A percentile compares a stretch with the other conserved stretches of the same genome.
Conservation (phyloP, 1,284 basidiomycete species). For the Psilocybe mexicana region DNA sequence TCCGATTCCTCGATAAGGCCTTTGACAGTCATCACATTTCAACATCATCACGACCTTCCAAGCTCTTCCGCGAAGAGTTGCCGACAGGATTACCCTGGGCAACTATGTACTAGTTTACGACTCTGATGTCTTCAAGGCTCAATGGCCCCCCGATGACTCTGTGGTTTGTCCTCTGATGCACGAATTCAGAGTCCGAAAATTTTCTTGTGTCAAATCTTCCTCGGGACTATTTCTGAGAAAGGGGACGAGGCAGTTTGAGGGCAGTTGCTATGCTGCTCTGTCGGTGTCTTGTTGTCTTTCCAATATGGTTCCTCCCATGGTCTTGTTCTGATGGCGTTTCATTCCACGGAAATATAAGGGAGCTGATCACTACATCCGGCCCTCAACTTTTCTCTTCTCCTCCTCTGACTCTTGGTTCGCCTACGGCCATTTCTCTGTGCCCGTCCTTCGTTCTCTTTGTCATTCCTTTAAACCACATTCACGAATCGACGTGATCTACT, state of each 20-base stretch:
- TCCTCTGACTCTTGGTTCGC: constrained; percentile 1
- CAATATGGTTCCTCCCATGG: constrained; percentile 9
- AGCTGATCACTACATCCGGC: neutral
- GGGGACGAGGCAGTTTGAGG: neutral
- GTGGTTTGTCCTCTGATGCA: too few relatives aligned
- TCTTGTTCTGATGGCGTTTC: constrained; percentile 14
- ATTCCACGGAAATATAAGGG: constrained; percentile 14
- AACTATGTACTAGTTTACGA: too few relatives aligned
- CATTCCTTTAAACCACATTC: constrained; percentile 21
- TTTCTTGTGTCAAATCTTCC: neutral
- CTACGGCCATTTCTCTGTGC: constrained; percentile 15
- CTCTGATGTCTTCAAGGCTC: too few relatives aligned
- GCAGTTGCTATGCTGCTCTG: constrained; percentile 9
- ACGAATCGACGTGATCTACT: constrained; percentile 21
- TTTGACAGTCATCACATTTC: too few relatives aligned
- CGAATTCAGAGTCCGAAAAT: neutral
- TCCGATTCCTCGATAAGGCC: too few relatives aligned
- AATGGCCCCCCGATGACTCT: too few relatives aligned
- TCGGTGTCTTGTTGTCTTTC: constrained; percentile 6
- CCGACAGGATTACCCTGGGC: too few relatives aligned
- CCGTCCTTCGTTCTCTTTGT: constrained; percentile 18
- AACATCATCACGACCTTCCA: too few relatives aligned
- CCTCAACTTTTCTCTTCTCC: neutral
- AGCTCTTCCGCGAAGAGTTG: too few relatives aligned
- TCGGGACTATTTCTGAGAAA: neutral